These are phyloP conservation scores for Eimeria maxima DNA, from an alignment of 169 alveolate genomes.

Conservation along the genomic window DNA sequence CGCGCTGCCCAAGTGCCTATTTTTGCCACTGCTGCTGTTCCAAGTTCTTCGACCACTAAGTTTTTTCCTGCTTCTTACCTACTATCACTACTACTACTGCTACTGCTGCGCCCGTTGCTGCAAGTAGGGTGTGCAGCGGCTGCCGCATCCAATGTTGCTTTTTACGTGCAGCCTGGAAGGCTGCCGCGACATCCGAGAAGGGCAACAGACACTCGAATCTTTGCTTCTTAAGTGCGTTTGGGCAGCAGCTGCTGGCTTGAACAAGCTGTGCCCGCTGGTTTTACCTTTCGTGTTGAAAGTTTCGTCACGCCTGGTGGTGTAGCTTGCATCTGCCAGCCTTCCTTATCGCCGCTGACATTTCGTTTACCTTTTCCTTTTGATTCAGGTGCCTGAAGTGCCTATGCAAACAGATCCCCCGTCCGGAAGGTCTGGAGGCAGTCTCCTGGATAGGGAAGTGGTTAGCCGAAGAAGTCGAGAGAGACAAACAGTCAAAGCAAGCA, in stretches of 20 bases:
- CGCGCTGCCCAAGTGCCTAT: neutral
- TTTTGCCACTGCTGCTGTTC: neutral
- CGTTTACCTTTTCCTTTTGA: neutral
- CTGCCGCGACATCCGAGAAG: neutral
- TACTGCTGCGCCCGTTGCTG: neutral
- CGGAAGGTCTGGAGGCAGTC: conserved; percentile 49
- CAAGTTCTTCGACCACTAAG: neutral
- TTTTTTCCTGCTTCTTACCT: neutral
- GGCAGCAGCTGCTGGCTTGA: neutral
- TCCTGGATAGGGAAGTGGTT: conserved; percentile 60
- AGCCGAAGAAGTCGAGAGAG: conserved; percentile 3
- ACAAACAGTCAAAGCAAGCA: conserved; percentile 8
- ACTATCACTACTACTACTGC: neutral
- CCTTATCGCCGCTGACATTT: neutral
- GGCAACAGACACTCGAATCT: neutral
- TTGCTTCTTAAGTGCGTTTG: conserved; percentile 40
- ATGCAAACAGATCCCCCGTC: conserved; percentile 27
- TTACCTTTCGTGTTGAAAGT: neutral
- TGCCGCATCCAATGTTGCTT: neutral
- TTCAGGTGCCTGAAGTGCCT: conserved; percentile 47
- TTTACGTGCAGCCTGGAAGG: neutral
- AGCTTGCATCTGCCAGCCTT: neutral
- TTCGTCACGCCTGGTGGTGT: neutral
- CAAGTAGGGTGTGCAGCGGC: neutral
- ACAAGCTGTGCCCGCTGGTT: neutral